phyloP scores from a whole-genome alignment of 345 rosid genomes.

The rapeseed (Brassica napus) region Da-Ae NC_063450.1:45663001-45663500 shows the following conservation, averaged over 20 bases:
- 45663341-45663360: slow-evolving; percentile 56
- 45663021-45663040: neutral
- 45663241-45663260: slow-evolving; percentile 21
- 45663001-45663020: neutral
- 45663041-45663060: slow-evolving; percentile 26
- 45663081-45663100: slow-evolving; percentile 31
- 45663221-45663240: slow-evolving; percentile 33
- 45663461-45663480: slow-evolving; percentile 32
- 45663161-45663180: slow-evolving; percentile 64
- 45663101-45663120: slow-evolving; percentile 37
- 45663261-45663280: slow-evolving; percentile 23
- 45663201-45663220: slow-evolving; percentile 23
- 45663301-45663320: slow-evolving; percentile 51
- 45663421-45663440: slow-evolving; percentile 35
- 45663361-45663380: slow-evolving; percentile 25
- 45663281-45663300: slow-evolving; percentile 37
- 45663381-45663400: slow-evolving; percentile 1
- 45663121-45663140: slow-evolving; percentile 18
- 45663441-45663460: slow-evolving; percentile 4
- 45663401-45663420: slow-evolving; percentile 17
- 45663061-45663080: slow-evolving; percentile 33
- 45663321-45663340: slow-evolving; percentile 13
- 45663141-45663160: slow-evolving; percentile 39
- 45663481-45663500: too few relatives aligned
- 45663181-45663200: slow-evolving; percentile 88